A percentile compares a stretch with the other conserved stretches of the same genome.
Conservation (phyloP, 257 asterid species). For the Ehretia macrophylla region DNA sequence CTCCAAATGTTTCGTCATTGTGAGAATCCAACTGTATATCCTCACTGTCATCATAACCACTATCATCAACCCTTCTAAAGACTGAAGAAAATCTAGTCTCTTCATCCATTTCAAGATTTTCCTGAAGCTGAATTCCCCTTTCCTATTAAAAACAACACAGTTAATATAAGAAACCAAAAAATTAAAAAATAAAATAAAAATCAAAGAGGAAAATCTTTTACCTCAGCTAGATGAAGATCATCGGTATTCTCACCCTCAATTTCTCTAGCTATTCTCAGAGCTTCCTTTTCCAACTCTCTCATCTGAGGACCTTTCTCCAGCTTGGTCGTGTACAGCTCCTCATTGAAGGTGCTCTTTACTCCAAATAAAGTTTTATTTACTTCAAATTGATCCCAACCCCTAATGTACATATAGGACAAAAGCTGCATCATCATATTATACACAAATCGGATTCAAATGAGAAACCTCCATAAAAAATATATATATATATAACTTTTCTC, state of each 20-base stretch:
- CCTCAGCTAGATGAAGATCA: slow-evolving; percentile 98
- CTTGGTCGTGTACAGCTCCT: slow-evolving; percentile 95
- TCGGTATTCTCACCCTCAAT: slow-evolving; percentile 86
- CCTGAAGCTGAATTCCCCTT: slow-evolving; percentile 75
- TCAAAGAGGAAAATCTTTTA: slow-evolving; percentile 19
- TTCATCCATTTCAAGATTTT: slow-evolving; percentile 71
- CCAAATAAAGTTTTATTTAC: slow-evolving; percentile 86
- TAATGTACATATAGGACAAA: slow-evolving; percentile 16
- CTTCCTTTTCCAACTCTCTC: slow-evolving; percentile 86
- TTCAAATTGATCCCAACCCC: slow-evolving; percentile 98
- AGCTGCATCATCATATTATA: too few species aligned
- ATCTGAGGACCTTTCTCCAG: slow-evolving; percentile 89
- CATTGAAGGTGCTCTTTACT: slow-evolving; percentile 87
- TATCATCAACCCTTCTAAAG: slow-evolving; percentile 62
- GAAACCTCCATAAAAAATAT: too few species aligned
- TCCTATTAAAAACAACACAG: slow-evolving; percentile 44
- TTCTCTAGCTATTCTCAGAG: slow-evolving; percentile 77
- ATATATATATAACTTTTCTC: too few species aligned
- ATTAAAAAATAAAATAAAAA: not conserved
- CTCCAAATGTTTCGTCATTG: slow-evolving; percentile 86
- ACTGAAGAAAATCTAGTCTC: slow-evolving; percentile 90
- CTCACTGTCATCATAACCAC: slow-evolving; percentile 76
- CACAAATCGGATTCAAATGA: too few species aligned
- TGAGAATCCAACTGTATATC: slow-evolving; percentile 53
- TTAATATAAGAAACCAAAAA: slow-evolving; percentile 15